Conservation (phyloP, 805 yeast species). For the Kuraishia hungarica region DNA sequence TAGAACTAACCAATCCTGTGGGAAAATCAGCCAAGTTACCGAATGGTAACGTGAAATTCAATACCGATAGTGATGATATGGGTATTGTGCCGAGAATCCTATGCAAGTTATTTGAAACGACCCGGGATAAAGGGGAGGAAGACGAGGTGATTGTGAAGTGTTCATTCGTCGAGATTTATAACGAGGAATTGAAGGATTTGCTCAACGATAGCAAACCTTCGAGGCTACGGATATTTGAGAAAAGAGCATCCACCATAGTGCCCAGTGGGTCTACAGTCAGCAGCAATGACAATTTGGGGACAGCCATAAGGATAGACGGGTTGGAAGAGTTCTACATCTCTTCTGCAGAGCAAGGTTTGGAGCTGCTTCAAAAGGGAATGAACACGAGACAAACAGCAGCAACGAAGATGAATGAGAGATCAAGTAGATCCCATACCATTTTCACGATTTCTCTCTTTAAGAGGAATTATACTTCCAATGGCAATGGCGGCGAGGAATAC, state of each 20-base stretch:
- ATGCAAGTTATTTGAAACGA: constrained; percentile 27
- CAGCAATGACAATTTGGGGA: constrained; percentile 2
- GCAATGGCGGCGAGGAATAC: constrained; percentile 13
- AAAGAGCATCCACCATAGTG: constrained; percentile 9
- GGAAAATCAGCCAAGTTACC: not conserved
- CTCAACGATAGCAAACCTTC: constrained; percentile 17
- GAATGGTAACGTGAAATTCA: not conserved
- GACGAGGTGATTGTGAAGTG: constrained; percentile 32
- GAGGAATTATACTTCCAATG: constrained; percentile 26
- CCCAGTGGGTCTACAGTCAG: constrained; percentile 3
- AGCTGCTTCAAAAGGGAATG: constrained; percentile 47
- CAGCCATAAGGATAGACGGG: constrained; percentile 48
- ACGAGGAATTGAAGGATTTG: constrained; percentile 32
- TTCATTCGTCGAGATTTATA: constrained; percentile 48
- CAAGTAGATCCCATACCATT: constrained; percentile 73
- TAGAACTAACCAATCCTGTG: not conserved
- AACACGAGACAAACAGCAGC: constrained; percentile 57
- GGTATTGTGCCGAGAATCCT: constrained; percentile 47
- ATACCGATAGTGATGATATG: constrained; percentile 16
- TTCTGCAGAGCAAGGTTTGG: constrained; percentile 47
- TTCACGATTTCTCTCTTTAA: constrained; percentile 56
- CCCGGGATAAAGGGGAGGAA: constrained; percentile 17
- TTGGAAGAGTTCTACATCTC: constrained; percentile 52
- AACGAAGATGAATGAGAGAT: constrained; percentile 64
- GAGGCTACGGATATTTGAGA: constrained; percentile 31